Base-by-base conservation (phyloP, 169 alveolate species). In the Eimeria acervulina region DNA sequence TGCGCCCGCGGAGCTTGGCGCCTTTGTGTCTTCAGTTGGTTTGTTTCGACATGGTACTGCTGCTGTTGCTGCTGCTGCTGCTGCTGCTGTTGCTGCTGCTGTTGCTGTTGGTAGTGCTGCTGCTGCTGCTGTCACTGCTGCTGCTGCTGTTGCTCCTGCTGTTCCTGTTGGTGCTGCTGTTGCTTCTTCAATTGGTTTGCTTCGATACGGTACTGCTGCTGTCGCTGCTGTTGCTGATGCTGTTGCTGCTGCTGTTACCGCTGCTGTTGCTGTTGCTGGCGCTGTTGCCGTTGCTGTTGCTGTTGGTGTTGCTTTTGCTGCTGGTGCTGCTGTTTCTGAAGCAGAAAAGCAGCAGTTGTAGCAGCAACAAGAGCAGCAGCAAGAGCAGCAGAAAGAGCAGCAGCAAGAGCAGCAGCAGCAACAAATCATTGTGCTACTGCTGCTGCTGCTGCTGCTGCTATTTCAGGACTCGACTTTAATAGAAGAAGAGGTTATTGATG, bases 1-100 rank as follows among this genome's bases (percentile, higher is more conserved):
- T 78, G 55, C 88, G 88, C 63, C 5, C 19, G 23, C 10, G 88
- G 10, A 78, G 61, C 61, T 17, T 78, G 33, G 88, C 88, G 1
- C 36, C 63, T 8, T 42, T 78, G 55, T 78, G 88, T 42, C 88
- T 78, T 42, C 88, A 78, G 23, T 78, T 78, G 61, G 88, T 78
- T 36, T 78, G 88, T 61, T 78, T 78, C 33, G 88, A 78, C 21
- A 78, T 78, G 88, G 88, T 78, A 78, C 13, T 4, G 5, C 33
- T 23, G 63, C 88, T 78, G 88, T 61, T 78, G 88, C 88, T 78
- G 88, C 88, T 78, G 88, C 61, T 36, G 88, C 88, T 78, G 88
- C 88, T 78, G 88, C 61, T 36, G 66, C 55, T 28, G 88, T 5
- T 36, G 61, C 63, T 78, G 83, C 83, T 72, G 83, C 83, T 72